phyloP scores from a whole-genome alignment of 352 stramenopile species.

The Pythium oligandrum region DNA sequence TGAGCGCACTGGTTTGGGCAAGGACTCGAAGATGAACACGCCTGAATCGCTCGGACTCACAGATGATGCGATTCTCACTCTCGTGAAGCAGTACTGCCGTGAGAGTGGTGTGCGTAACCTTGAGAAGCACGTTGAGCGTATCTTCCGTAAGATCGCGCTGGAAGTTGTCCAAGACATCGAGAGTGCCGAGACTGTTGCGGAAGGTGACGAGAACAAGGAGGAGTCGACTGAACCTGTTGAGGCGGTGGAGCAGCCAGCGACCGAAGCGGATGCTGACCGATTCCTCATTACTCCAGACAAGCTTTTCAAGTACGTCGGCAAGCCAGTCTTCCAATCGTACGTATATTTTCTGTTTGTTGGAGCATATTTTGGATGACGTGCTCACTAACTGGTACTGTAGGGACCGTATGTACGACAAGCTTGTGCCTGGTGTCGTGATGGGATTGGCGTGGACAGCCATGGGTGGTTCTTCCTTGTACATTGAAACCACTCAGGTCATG shows the following conservation, averaged over 20 bases:
- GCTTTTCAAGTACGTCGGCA: slow-evolving; percentile 97
- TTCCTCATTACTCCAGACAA: slow-evolving; percentile 94
- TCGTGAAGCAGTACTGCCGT: slow-evolving; percentile 93
- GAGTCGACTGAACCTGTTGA: slow-evolving; percentile 14
- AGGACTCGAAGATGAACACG: slow-evolving; percentile 41
- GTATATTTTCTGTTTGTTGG: slow-evolving; percentile 17
- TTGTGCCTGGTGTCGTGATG: slow-evolving; percentile 97
- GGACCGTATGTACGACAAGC: slow-evolving; percentile 95
- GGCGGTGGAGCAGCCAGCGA: slow-evolving; percentile 10
- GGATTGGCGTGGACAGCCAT: slow-evolving; percentile 98
- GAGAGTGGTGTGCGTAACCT: slow-evolving; percentile 97
- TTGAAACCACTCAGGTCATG: slow-evolving; percentile 89
- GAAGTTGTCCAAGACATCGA: slow-evolving; percentile 92
- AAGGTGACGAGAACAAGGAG: slow-evolving; percentile 35
- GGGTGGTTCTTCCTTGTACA: slow-evolving; percentile 98
- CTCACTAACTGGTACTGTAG: slow-evolving; percentile 22
- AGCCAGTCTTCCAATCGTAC: slow-evolving; percentile 95
- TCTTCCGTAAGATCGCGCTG: slow-evolving; percentile 97
- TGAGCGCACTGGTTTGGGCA: slow-evolving; percentile 86
- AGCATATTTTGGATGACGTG: slow-evolving; percentile 4
- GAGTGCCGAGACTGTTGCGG: slow-evolving; percentile 21
- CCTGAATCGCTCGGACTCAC: slow-evolving; percentile 88
- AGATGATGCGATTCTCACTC: slow-evolving; percentile 89
- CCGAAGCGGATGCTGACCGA: slow-evolving; percentile 24
- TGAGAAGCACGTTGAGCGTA: slow-evolving; percentile 98